A percentile compares a stretch with the other conserved stretches of the same genome.
These are phyloP conservation scores for Dendrostoma leiphaemia DNA, from an alignment of 2,329 filamentous ascomycete genomes.

Conservation along the genomic window DNA sequence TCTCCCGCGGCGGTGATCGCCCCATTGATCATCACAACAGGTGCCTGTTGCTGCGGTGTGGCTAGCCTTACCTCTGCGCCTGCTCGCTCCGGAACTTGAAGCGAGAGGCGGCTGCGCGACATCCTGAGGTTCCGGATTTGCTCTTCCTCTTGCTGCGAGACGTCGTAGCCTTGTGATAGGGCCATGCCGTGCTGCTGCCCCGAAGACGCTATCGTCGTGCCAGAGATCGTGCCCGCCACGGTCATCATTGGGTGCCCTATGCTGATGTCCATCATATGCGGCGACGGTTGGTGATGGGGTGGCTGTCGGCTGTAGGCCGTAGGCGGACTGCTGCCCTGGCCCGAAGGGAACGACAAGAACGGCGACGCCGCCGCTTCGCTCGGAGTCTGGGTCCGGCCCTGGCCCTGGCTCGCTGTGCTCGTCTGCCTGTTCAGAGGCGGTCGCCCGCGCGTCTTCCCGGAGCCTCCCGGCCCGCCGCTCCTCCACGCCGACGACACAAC, in stretches of 20 bases:
- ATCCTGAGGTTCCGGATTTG: conserved; percentile 18
- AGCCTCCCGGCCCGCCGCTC: conserved; percentile 57
- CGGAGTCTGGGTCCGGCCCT: not conserved
- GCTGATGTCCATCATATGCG: not conserved
- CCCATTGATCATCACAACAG: conserved; percentile 31
- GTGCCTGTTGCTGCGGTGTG: conserved; percentile 23
- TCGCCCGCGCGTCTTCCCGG: conserved; percentile 73
- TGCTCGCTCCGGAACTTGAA: conserved; percentile 54
- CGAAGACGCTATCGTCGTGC: not conserved
- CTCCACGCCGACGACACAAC: conserved; percentile 92
- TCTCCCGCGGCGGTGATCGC: conserved; percentile 7
- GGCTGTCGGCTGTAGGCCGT: not conserved
- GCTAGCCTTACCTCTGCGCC: conserved; percentile 31
- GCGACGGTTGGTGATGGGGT: conserved; percentile 5
- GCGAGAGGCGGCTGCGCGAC: conserved; percentile 51
- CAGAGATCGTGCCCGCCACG: not conserved
- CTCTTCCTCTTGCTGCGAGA: conserved; percentile 2
- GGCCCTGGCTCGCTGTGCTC: conserved; percentile 38
- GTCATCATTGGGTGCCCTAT: not conserved
- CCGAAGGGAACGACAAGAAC: conserved; percentile 63
- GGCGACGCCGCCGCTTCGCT: conserved; percentile 40
- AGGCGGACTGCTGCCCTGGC: conserved; percentile 45
- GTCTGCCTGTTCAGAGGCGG: conserved; percentile 66
- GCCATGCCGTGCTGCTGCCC: conserved; percentile 4
- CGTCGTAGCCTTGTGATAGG: conserved; percentile 4